Percentiles rank a stretch among this genome's conserved stretches.
Conservation (phyloP, 352 stramenopile genomes). For the Pythium biforme region DNA sequence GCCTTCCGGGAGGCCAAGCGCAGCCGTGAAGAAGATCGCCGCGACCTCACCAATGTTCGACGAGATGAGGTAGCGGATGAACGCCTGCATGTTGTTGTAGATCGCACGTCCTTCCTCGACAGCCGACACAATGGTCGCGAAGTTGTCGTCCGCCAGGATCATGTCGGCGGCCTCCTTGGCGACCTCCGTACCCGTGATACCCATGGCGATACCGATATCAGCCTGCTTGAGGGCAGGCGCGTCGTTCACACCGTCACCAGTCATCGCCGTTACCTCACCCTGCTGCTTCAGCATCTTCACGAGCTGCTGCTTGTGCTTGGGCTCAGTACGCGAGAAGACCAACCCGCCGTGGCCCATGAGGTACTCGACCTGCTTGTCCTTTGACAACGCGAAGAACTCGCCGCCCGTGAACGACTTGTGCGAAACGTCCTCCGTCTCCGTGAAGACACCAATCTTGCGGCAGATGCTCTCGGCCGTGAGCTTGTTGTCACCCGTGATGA, state of each 20-base stretch:
- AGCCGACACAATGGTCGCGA: slow-evolving; percentile 96
- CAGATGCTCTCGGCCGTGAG: slow-evolving; percentile 98
- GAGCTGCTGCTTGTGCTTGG: slow-evolving; percentile 97
- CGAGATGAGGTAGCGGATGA: slow-evolving; percentile 99
- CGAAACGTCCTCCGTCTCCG: slow-evolving; percentile 77
- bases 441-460: slow-evolving; percentile 96
- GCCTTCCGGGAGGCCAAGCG: slow-evolving; percentile 95
- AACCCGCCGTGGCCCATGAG: slow-evolving; percentile 87
- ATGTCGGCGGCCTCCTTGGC: slow-evolving; percentile 98
- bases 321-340: slow-evolving; percentile 97
- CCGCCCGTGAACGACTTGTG: slow-evolving; percentile 93
- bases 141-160: slow-evolving; percentile 98
- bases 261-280: slow-evolving; percentile 97
- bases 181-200: slow-evolving; percentile 97
- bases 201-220: slow-evolving; percentile 99
- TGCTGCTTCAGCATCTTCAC: slow-evolving; percentile 95
- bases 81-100: slow-evolving; percentile 98
- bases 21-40: slow-evolving; percentile 97
- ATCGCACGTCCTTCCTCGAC: slow-evolving; percentile 87
- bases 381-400: slow-evolving; percentile 94
- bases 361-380: slow-evolving; percentile 90
- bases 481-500: slow-evolving; percentile 99
- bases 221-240: slow-evolving; percentile 97
- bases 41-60: slow-evolving; percentile 99
- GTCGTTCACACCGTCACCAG: slow-evolving; percentile 99